Conservation (phyloP, 1,284 basidiomycete species). For the Pseudozyma hubeiensis region DNA sequence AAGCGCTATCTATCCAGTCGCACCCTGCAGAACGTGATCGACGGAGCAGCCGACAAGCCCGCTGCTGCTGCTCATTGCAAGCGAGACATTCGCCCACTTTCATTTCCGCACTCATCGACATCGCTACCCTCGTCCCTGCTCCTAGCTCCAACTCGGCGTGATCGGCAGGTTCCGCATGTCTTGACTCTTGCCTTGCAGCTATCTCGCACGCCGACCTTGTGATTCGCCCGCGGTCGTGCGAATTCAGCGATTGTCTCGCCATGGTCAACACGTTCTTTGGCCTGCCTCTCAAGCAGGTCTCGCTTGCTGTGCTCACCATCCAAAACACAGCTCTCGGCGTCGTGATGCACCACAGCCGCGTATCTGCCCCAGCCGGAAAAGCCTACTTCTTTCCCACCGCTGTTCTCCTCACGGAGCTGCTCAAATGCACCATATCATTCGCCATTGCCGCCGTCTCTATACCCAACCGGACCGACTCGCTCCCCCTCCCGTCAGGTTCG, state of each 20-base stretch:
- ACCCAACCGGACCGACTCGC: slow-evolving; percentile 16
- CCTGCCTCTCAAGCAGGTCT: slow-evolving; percentile 68
- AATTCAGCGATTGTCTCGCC: background rate
- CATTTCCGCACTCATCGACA: slow-evolving; percentile 7
- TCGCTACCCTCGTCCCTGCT: slow-evolving; percentile 1
- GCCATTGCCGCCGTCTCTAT: slow-evolving; percentile 73
- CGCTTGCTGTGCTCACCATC: slow-evolving; percentile 87
- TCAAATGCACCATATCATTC: slow-evolving; percentile 89
- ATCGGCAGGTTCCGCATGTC: slow-evolving; percentile 14
- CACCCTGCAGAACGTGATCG: background rate
- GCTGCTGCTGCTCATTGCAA: background rate
- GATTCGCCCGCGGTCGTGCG: slow-evolving; percentile 11
- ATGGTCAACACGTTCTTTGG: slow-evolving; percentile 34
- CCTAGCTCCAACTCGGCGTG: slow-evolving; percentile 3
- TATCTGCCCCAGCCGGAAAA: slow-evolving; percentile 77
- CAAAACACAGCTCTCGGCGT: slow-evolving; percentile 75
- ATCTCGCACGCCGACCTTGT: background rate
- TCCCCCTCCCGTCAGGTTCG: slow-evolving; percentile 29
- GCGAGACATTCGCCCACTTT: slow-evolving; percentile 16
- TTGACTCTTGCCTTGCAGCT: slow-evolving; percentile 5
- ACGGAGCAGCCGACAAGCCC: background rate
- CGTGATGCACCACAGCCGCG: slow-evolving; percentile 75
- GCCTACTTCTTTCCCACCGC: slow-evolving; percentile 90
- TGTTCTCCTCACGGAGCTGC: slow-evolving; percentile 89
- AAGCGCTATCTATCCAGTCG: no score